Base-by-base conservation (phyloP, 805 yeast species). In the Ogataea trehalophila region DNA sequence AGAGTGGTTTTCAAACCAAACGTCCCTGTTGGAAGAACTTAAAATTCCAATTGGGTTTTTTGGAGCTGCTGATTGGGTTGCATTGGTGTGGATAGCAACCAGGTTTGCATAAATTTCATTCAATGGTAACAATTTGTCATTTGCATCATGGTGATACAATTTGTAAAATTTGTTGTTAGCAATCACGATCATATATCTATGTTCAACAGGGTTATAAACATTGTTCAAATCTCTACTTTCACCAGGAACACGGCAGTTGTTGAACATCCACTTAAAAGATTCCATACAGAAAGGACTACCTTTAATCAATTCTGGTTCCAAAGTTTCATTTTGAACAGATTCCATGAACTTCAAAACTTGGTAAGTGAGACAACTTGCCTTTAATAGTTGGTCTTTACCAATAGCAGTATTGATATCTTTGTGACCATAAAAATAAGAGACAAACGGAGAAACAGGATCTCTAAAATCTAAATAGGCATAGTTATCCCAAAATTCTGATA, bases 381-480 rank as follows among this genome's bases (percentile, higher is more conserved):
- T 87, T 53, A 73, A 67, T 47, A 83, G 64, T 59, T 85, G 91
- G 60, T 80, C 79, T 51, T 74, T 71, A 46, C 85, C 87, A 50
- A 85, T 72, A 3, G 52, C 47, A 7, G 68, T 66, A 53, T 80
- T 76, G 51, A 85, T 67, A 58, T 87, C 92, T 66, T 80, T 84
- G 71, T 92, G 96, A 45, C 83, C 77, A 70, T 79, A 92, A 58
- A 89, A 94, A 72, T 92, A 92, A 18, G 96, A 86, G 35, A 89
- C 96, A 62, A 83, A 91, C 13, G 98, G 97, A 26, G 87, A 87
- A n/a, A 92, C 87, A 0, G 98, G 96, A 67, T 89, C 98, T 55
- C 94, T 77, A 71, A 89, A 91, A 37, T 85, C 81, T 73, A 92
- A 73, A 69, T 92, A 92, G 18, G 97, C 96, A 56, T 86, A 87